phyloP scores from a whole-genome alignment of 176 grass and related monocot genomes.

The Melocanna baccifera region DNA sequence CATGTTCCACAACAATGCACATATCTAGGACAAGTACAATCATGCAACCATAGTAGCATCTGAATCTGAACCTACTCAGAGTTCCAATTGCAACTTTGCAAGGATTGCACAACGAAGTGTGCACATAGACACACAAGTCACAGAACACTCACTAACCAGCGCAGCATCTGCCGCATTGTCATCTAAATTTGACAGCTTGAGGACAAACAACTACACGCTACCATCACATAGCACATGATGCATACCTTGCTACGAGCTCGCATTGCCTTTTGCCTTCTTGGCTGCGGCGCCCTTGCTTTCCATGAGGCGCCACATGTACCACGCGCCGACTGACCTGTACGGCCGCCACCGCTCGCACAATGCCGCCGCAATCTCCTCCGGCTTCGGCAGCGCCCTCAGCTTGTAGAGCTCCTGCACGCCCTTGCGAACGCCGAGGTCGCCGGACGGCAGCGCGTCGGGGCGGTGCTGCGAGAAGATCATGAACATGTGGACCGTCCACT shows the following conservation, averaged over 20 bases:
- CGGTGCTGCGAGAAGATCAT: conserved; percentile 78
- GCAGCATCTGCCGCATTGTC: conserved; percentile 1
- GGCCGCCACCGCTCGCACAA: conserved; percentile 53
- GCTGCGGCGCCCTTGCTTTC: conserved; percentile 43
- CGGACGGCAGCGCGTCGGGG: conserved; percentile 58
- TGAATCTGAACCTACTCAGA: neutral
- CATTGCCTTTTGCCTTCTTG: conserved; percentile 37
- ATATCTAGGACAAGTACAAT: neutral
- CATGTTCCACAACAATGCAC: conserved; percentile 1
- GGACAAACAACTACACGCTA: neutral
- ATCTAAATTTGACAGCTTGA: conserved; percentile 25
- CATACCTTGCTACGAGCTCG: conserved; percentile 45
- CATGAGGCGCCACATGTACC: conserved; percentile 75
- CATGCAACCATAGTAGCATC: neutral
- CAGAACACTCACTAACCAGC: conserved; percentile 16
- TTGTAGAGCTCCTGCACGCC: conserved; percentile 61
- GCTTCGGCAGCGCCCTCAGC: conserved; percentile 47
- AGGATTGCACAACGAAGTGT: neutral
- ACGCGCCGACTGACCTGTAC: conserved; percentile 59
- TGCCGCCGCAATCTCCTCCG: conserved; percentile 52
- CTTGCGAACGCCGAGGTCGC: conserved; percentile 70
- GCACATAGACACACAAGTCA: conserved; percentile 1
- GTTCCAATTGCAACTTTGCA: neutral
- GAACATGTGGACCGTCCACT: conserved; percentile 79
- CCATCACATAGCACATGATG: neutral